Base-by-base conservation (phyloP, 805 yeast species). In the Suhomyces emberorum region DNA sequence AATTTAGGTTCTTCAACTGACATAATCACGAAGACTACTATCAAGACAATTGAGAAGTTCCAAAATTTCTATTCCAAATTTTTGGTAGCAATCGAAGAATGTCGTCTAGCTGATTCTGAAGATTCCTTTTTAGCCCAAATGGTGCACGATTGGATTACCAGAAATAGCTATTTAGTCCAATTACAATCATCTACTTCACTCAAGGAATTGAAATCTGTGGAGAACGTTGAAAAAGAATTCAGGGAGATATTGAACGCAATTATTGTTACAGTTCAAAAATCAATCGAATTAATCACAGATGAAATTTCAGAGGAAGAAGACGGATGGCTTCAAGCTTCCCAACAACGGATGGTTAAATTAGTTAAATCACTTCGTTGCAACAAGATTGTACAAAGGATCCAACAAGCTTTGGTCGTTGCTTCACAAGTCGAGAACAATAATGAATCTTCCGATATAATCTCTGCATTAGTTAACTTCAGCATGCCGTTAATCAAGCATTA, bases 401-500 rank as follows among this genome's bases (percentile, higher is more conserved):
- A 51, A 6, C 43, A 52, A 15, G 62, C 74, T 38, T 41, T 77
- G 9, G 41, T 47, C 0, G 22, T 59, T 1, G 44, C 78, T 2
- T 50, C 62, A 18, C 38, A 46, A 0, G 53, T 68, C 8, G 72
- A 70, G 24, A 69, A 72, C 31, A 55, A 65, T 23, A 38, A 52
- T 0, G 47, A 51, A 5, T 57, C 72, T 1, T 65, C 81, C 0
- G 33, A 44, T 1, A 29, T 67, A 3, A 57, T 71, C 0, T 57
- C 72, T 12, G 78, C 84, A 0, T 47, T 83, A 30, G 59, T 74
- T 10, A 63, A 74, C 0, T 74, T 81, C 35, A 67, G 86, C 0
- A 47, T 74, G 38, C 95, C 96, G 1, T 65, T 88, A 20, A 44
- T 85, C 5, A 61, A 68, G 15, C 79, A 78, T 36, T 91, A 88